phyloP scores from a whole-genome alignment of 2,329 filamentous ascomycete genomes.

The Beauveria medogensis region DNA sequence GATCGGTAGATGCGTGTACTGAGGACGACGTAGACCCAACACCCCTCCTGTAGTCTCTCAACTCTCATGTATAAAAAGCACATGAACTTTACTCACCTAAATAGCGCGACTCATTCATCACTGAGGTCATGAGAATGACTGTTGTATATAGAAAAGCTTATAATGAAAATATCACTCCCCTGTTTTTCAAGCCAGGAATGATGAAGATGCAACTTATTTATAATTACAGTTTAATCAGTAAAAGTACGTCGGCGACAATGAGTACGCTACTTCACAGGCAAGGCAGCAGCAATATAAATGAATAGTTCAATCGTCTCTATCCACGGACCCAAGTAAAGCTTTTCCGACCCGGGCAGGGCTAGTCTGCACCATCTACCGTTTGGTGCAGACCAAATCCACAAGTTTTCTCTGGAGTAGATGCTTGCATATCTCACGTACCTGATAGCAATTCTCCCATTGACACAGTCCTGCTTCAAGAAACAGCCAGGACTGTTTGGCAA shows the following conservation, averaged over 20 bases:
- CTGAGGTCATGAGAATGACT: background rate
- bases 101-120: too few species aligned
- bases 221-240: too few species aligned
- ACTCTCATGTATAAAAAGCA: background rate
- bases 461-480: background rate
- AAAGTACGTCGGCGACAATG: too few species aligned
- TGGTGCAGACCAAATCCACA: slow-evolving; percentile 5
- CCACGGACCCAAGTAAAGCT: slow-evolving; percentile 19
- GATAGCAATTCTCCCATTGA: background rate
- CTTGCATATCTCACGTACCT: slow-evolving; percentile 2
- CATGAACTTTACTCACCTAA: background rate
- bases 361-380: slow-evolving; percentile 13
- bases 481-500: background rate
- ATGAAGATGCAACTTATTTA: background rate
- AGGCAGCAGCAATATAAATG: slow-evolving; percentile 23
- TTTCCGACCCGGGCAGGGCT: slow-evolving; percentile 20
- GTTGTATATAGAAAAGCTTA: background rate
- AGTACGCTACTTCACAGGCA: slow-evolving; percentile 17
- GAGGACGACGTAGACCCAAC: background rate
- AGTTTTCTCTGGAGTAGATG: background rate
- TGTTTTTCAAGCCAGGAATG: background rate
- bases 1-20: slow-evolving; percentile 31
- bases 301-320: slow-evolving; percentile 48
- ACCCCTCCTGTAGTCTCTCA: background rate
- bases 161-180: too few species aligned